These are phyloP conservation scores for Uncinocarpus reesii DNA, from an alignment of 2,329 filamentous ascomycete species.

Conservation along the genomic window DNA sequence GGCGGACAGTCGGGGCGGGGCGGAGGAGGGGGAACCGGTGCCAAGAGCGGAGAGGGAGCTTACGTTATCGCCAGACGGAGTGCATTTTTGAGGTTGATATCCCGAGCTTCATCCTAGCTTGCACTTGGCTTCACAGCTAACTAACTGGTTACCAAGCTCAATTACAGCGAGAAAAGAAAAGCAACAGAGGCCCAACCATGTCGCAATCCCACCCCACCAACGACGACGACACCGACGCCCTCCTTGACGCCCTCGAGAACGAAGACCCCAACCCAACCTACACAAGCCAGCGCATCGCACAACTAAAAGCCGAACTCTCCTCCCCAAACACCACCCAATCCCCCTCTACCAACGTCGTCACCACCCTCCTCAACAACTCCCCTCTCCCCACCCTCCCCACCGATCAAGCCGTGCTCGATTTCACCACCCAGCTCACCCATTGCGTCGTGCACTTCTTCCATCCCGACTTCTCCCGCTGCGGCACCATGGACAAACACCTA, in stretches of 20 bases:
- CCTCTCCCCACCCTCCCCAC: constrained; percentile 34
- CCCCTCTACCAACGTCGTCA: constrained; percentile 15
- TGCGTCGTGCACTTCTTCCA: constrained; percentile 57
- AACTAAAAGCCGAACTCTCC: constrained; percentile 48
- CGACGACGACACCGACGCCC: constrained; percentile 47
- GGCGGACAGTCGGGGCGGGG: too few relatives aligned
- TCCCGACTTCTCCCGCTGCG: constrained; percentile 52
- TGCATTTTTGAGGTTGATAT: too few relatives aligned
- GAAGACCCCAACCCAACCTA: constrained; percentile 44
- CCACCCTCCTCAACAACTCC: constrained; percentile 21
- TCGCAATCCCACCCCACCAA: constrained; percentile 17
- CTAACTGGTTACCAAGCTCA: too few relatives aligned
- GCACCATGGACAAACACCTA: constrained; percentile 52
- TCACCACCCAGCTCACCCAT: constrained; percentile 48
- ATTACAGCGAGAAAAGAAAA: background rate
- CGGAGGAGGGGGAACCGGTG: background rate
- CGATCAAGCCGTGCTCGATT: constrained; percentile 50
- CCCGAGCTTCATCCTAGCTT: too few relatives aligned
- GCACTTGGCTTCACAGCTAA: too few relatives aligned
- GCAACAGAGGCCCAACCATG: background rate
- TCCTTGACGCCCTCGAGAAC: constrained; percentile 47
- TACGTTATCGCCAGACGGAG: too few relatives aligned
- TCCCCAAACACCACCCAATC: constrained; percentile 37
- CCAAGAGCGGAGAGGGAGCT: constrained; percentile 8
- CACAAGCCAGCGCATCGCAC: constrained; percentile 48